A percentile compares a stretch with the other conserved stretches of the same genome.
These are phyloP conservation scores for Cercospora berteroae DNA, from an alignment of 2,329 filamentous ascomycete genomes.

Conservation along the genomic window DNA sequence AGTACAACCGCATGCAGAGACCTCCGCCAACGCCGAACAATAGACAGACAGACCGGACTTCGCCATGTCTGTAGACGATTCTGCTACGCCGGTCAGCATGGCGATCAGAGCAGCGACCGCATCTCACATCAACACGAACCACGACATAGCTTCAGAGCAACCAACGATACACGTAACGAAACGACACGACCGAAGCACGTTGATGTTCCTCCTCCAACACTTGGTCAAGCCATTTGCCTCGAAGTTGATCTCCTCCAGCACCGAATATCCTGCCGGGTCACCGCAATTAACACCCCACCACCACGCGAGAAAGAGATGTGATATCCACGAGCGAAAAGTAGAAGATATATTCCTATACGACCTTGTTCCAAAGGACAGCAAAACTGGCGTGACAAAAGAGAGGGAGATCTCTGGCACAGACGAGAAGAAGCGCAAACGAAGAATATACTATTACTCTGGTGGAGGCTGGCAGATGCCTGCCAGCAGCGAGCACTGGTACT, in stretches of 20 bases:
- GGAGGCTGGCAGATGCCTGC: conserved; percentile 57
- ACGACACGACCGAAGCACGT: conserved; percentile 39
- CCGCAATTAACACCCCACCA: conserved; percentile 40
- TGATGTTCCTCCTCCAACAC: conserved; percentile 41
- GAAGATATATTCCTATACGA: conserved; percentile 51
- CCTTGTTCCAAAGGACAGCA: conserved; percentile 29
- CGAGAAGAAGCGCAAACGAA: conserved; percentile 29
- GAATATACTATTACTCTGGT: conserved; percentile 56
- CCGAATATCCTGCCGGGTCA: conserved; percentile 41
- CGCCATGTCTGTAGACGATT: conserved; percentile 1
- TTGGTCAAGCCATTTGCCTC: conserved; percentile 41
- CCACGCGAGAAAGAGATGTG: conserved; percentile 37
- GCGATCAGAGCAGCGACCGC: background rate
- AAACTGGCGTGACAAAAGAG: conserved; percentile 1
- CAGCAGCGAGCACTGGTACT: conserved; percentile 52
- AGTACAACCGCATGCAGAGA: background rate
- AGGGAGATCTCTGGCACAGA: background rate
- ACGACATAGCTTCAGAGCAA: background rate
- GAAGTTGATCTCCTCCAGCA: conserved; percentile 38
- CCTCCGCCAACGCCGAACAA: background rate
- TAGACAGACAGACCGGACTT: background rate
- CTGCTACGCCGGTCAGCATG: background rate
- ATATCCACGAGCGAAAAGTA: conserved; percentile 43
- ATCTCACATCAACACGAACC: conserved; percentile 3
- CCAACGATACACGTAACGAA: conserved; percentile 38